Percentiles rank a stretch among this genome's conserved stretches.
Evolutionary conservation across 148 eudicot genomes (phyloP).

Genomic region (Suaeda aralocaspica): DNA sequence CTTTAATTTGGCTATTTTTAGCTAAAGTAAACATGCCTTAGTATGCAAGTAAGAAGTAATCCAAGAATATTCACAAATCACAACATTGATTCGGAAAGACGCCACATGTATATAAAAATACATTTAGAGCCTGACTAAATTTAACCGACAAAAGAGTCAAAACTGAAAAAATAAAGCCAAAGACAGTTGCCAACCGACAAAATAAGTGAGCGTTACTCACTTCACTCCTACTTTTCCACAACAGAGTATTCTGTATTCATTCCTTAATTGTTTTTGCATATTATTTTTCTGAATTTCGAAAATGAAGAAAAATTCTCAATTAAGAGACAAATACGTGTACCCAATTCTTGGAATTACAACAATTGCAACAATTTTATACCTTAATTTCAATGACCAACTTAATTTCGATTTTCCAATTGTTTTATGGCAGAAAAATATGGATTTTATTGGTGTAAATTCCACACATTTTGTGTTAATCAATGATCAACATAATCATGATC

Average conservation of each 20-base stretch:
- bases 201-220: neutral
- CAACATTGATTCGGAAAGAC: too few species aligned
- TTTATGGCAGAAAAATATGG: constrained; percentile 33
- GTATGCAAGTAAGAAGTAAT: too few species aligned
- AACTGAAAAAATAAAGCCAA: neutral
- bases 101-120: too few species aligned
- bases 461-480: constrained; percentile 24
- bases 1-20: too few species aligned
- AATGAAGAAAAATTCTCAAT: neutral
- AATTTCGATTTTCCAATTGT: constrained; percentile 20
- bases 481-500: neutral
- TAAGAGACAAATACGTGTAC: constrained; percentile 26
- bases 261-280: too few species aligned
- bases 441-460: constrained; percentile 29
- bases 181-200: constrained; percentile 11
- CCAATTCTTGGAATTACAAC: constrained; percentile 27
- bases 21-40: too few species aligned
- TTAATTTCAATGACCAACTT: constrained; percentile 28
- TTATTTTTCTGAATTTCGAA: too few species aligned
- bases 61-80: too few species aligned
- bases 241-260: too few species aligned
- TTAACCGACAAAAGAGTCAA: too few species aligned
- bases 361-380: constrained; percentile 23
- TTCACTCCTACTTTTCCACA: neutral
- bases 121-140: too few species aligned